Percentiles rank a stretch among this genome's conserved stretches.
Conservation (phyloP, 1,284 basidiomycete species). For the Cryptococcus wingfieldii region DNA sequence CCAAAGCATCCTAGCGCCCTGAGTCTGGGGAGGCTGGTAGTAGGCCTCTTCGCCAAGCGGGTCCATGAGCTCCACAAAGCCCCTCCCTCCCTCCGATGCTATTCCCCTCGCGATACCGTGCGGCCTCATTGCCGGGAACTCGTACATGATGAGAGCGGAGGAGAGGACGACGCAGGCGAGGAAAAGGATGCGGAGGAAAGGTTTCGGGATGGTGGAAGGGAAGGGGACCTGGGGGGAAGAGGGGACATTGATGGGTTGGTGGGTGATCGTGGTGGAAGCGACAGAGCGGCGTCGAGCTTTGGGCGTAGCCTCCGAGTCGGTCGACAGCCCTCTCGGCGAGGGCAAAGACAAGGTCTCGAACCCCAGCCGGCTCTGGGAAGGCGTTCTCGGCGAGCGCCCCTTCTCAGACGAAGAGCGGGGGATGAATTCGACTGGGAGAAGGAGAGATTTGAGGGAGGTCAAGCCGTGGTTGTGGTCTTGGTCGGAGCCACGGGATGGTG, state of each 20-base stretch:
- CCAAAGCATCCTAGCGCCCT: slow-evolving; percentile 16
- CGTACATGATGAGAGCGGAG: slow-evolving; percentile 14
- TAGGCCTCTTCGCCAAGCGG: slow-evolving; percentile 14
- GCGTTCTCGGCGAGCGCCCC: background rate
- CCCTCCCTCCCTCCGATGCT: too few species aligned
- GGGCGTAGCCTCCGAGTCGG: slow-evolving; percentile 13
- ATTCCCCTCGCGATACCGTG: too few species aligned
- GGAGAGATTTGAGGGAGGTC: slow-evolving; percentile 27
- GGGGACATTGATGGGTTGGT: slow-evolving; percentile 20
- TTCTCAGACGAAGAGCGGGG: slow-evolving; percentile 15
- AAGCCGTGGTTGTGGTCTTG: slow-evolving; percentile 12
- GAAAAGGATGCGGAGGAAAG: slow-evolving; percentile 32
- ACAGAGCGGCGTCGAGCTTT: slow-evolving; percentile 9
- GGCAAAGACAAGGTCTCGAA: background rate
- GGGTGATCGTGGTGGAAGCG: slow-evolving; percentile 2
- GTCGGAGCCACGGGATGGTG: slow-evolving; percentile 17
- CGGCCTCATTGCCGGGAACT: too few species aligned
- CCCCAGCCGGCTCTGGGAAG: too few species aligned
- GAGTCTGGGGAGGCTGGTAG: slow-evolving; percentile 28
- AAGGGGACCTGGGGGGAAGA: slow-evolving; percentile 12
- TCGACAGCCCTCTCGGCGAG: background rate
- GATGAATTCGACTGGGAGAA: slow-evolving; percentile 19
- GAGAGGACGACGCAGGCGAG: slow-evolving; percentile 24
- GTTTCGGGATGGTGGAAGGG: slow-evolving; percentile 29
- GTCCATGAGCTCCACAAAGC: too few species aligned